Evolutionary conservation across 257 asterid genomes (phyloP), one percentile per base, ranked within the genome.

Genomic region (Scutellaria galericulata): DNA sequence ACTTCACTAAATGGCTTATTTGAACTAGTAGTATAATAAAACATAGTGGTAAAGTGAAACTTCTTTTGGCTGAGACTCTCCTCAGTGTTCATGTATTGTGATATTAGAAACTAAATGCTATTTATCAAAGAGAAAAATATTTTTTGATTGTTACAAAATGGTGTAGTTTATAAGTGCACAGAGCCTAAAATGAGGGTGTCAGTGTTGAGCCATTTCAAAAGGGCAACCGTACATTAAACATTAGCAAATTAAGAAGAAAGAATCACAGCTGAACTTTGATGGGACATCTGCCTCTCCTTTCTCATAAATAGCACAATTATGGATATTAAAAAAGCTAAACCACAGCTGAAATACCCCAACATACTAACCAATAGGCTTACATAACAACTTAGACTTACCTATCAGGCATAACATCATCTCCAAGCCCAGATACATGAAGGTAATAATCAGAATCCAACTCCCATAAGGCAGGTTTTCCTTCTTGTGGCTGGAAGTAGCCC

Each of bases 371-470:
- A 68, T 59, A 31, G 51, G 62, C 70, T 41, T 56, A 41, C 12
- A 9, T 10, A 41, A 39, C 35, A 71, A 41, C 48, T 47, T 44
- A 60, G 59, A 56, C 61, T 75, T 79, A 91, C 96, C 97, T 87
- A 64, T 90, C 88, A 39, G 95, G 97, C 70, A 89, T 56, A 71
- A 88, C 65, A 83, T 95, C 98, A 70, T 92, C 99, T 74, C 96
- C 98, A 67, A 88, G 81, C 62, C 98, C 98, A 50, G 99, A 95
- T 57, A 92, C 95, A 72, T 95, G 99, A 77, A 95, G 99, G 84
- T 95, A 95, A 80, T 95, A 95, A 85, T 95, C 99, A 64, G 99
- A 92, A 82, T 95, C 99, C 88, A 95, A 82, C 77, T 95, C 99
- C 99, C 99, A 95, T 35, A 95, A 84, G 68, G 98, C 96, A 74